Percentiles rank a stretch among this genome's conserved stretches.
phyloP scores from a whole-genome alignment of 192 early-diverging fungal species.

The Coemansia sp. region DNA sequence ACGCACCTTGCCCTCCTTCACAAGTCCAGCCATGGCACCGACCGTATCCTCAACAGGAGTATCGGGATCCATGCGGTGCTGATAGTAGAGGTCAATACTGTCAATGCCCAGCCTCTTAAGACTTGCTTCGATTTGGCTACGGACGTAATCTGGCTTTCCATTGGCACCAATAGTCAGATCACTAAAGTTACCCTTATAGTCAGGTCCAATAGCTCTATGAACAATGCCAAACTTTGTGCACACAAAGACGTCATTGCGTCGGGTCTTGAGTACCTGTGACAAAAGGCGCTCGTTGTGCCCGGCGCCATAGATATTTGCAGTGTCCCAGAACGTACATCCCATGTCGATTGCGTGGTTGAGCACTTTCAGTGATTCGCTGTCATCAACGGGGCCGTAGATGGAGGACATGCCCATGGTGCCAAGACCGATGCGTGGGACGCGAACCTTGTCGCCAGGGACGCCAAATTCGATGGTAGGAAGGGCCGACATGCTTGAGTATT shows the following conservation, averaged over 20 bases:
- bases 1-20: constrained; percentile 68
- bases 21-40: constrained; percentile 63
- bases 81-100: constrained; percentile 66
- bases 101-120: constrained; percentile 60
- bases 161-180: constrained; percentile 25
- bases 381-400: constrained; percentile 45
- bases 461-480: constrained; percentile 31
- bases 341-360: too few species aligned
- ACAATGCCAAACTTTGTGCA: constrained; percentile 64
- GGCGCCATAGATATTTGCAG: constrained; percentile 60
- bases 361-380: constrained; percentile 39
- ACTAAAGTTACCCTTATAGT: constrained; percentile 23
- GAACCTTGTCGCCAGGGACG: too few species aligned
- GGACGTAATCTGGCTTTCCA: constrained; percentile 58
- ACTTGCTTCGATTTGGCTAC: constrained; percentile 41
- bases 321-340: constrained; percentile 64
- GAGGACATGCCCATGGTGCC: constrained; percentile 41
- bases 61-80: constrained; percentile 63
- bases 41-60: constrained; percentile 67
- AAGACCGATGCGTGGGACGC: constrained; percentile 42
- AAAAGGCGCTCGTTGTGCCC: constrained; percentile 61
- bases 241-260: constrained; percentile 59
- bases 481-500: neutral
- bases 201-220: constrained; percentile 26
- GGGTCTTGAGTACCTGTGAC: constrained; percentile 27